Percentiles rank a stretch among this genome's conserved stretches.
Conservation (phyloP, 2,329 filamentous ascomycete genomes). For the Cyclaneusma minus region DNA sequence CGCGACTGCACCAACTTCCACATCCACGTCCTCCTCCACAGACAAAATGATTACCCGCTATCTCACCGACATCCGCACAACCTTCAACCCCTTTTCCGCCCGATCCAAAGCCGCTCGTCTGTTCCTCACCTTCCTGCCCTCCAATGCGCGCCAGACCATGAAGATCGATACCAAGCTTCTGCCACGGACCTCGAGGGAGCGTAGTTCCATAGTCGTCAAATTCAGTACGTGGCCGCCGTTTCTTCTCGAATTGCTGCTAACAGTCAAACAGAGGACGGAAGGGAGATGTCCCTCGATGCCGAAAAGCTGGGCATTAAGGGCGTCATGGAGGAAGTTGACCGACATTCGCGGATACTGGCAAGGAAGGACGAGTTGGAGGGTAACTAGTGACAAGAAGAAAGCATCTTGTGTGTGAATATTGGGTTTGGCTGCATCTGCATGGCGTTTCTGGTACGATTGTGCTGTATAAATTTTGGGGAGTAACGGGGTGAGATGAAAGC, state of each 20-base stretch:
- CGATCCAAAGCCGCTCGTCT: constrained; percentile 70
- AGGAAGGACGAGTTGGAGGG: constrained; percentile 66
- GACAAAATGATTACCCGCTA: constrained; percentile 67
- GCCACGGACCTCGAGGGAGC: constrained; percentile 50
- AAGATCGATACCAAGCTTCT: constrained; percentile 66
- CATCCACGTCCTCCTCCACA: no score
- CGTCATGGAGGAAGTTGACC: constrained; percentile 75
- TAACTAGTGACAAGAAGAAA: no score
- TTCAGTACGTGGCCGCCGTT: constrained; percentile 49
- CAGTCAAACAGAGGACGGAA: constrained; percentile 61
- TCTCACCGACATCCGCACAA: constrained; percentile 69
- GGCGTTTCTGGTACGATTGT: no score
- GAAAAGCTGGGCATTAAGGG: constrained; percentile 73
- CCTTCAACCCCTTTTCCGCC: constrained; percentile 83
- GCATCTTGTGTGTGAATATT: no score
- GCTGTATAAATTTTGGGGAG: no score
- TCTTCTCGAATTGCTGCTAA: constrained; percentile 1
- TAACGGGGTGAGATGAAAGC: no score
- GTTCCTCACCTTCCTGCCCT: constrained; percentile 73
- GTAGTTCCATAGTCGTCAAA: constrained; percentile 58
- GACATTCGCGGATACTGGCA: constrained; percentile 70
- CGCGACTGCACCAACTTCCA: no score
- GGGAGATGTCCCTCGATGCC: constrained; percentile 70
- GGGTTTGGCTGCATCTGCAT: no score
- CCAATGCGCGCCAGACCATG: constrained; percentile 63